Base-by-base conservation (phyloP, 1,284 basidiomycete genomes). In the Coriolopsis trogii region DNA sequence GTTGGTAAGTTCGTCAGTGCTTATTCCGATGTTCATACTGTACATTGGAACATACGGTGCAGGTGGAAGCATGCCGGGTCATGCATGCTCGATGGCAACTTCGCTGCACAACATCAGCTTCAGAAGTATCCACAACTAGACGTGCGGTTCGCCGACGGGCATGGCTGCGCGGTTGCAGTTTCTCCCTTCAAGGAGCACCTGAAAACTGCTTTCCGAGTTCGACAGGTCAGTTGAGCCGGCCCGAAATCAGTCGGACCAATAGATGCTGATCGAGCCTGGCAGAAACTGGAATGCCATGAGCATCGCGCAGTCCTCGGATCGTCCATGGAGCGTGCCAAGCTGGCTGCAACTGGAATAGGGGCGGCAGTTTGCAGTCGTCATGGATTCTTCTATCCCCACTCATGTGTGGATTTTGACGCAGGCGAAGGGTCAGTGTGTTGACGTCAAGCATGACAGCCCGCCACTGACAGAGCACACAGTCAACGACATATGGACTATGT, bases 401-500 rank as follows among this genome's bases (percentile, higher is more conserved):
- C 48, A 1, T 42, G 58, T 23, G 57, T 57, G 0, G 61, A 56
- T 33, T 63, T 65, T 20, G 58, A 60, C 7, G 46, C 48, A 21
- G 61, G 63, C 0, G 53, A 65, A 21, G 24, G 46, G 60, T 65
- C 30, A 13, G 52, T 15, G 29, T 9, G 28, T 29, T 30, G 10
- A 9, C 10, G 10, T 30, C n/a, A 30, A 12, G n/a, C 29, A n/a
- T 30, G n/a, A 8, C n/a, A 30, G 28, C 5, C 13, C 16, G 6
- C 10, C 31, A 6, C n/a, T 28, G 7, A 10, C 20, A 10, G 10
- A 4, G 15, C 5, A 15, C 13, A 20, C 30, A 64, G 63, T 1
- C 55, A 64, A 20, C 16, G 31, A 1, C 63, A 64, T 37, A 64
- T 65, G 56, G 61, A 65, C 29, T 65, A 63, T 21, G 43, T 49